Percentiles rank a stretch among this genome's conserved stretches.
phyloP scores from a whole-genome alignment of 257 asterid genomes.

The Anisodus tanguticus region DNA sequence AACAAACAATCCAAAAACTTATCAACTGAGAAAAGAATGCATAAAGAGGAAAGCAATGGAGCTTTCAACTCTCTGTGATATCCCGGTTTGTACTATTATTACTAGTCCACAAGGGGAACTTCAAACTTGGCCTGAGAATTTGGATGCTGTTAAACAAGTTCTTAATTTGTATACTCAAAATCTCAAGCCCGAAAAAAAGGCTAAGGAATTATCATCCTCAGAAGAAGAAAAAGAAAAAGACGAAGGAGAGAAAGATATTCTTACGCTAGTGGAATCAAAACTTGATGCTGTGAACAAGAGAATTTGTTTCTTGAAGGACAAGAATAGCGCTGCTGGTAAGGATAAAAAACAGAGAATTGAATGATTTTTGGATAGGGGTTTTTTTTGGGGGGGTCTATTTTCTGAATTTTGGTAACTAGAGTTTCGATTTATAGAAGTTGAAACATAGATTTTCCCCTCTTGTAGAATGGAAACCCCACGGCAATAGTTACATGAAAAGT shows the following conservation, averaged over 20 bases:
- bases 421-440: not conserved
- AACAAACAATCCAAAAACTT: not conserved
- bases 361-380: not conserved
- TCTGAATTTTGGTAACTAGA: not conserved
- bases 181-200: not conserved
- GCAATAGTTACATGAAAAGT: not conserved
- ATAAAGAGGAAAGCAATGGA: slow-evolving; percentile 26
- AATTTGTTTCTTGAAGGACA: slow-evolving; percentile 16
- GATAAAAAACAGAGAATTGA: not conserved
- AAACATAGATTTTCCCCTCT: not conserved
- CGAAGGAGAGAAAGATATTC: not conserved
- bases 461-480: not conserved
- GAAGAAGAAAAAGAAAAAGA: not conserved
- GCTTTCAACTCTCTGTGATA: slow-evolving; percentile 19
- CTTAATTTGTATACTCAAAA: not conserved
- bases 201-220: not conserved
- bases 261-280: not conserved
- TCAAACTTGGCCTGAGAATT: slow-evolving; percentile 16
- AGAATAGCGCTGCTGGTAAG: not conserved
- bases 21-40: slow-evolving; percentile 23
- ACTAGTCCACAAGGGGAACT: slow-evolving; percentile 6
- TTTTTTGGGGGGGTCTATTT: not conserved
- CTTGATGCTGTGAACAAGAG: slow-evolving; percentile 21
- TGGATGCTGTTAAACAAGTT: not conserved
- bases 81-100: not conserved